Conservation (phyloP, 2,329 filamentous ascomycete genomes). For the Thielaviopsis ethacetica region DNA sequence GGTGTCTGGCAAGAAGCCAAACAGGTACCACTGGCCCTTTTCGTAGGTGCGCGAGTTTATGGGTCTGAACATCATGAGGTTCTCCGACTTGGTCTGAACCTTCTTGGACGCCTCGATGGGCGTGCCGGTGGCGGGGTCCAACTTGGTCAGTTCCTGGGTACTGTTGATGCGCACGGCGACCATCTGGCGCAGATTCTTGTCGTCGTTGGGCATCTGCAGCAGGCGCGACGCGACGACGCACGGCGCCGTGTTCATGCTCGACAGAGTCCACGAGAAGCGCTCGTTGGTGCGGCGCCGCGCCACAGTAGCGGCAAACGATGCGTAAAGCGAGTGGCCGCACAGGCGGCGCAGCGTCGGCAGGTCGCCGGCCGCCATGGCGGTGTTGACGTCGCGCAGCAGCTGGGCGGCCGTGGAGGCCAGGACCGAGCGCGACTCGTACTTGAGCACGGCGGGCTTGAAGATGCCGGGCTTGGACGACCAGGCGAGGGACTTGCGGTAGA, state of each 20-base stretch:
- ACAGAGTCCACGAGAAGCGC: constrained; percentile 36
- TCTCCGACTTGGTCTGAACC: constrained; percentile 42
- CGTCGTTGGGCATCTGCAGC: constrained; percentile 25
- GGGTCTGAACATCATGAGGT: constrained; percentile 42
- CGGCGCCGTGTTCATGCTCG: constrained; percentile 24
- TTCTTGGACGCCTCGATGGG: constrained; percentile 30
- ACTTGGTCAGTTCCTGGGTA: constrained; percentile 34
- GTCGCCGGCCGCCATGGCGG: constrained; percentile 44
- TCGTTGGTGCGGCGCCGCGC: constrained; percentile 30
- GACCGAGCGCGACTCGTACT: constrained; percentile 22
- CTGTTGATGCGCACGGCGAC: constrained; percentile 44
- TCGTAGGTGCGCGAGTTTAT: constrained; percentile 30
- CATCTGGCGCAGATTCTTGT: constrained; percentile 30
- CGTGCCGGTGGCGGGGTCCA: constrained; percentile 21
- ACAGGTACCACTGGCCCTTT: constrained; percentile 42
- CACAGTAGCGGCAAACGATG: constrained; percentile 36
- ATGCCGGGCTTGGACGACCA: constrained; percentile 29
- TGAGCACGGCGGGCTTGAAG: constrained; percentile 26
- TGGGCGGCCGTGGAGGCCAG: constrained; percentile 37
- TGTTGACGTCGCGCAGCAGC: constrained; percentile 45
- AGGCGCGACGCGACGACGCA: constrained; percentile 39
- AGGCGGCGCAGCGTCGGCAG: constrained; percentile 30
- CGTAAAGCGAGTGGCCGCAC: constrained; percentile 36
- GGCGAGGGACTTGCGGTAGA: constrained; percentile 23
- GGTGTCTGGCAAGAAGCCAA: constrained; percentile 44